Base-by-base conservation (phyloP, 1,284 basidiomycete species). In the Anthracocystis setariae region DNA sequence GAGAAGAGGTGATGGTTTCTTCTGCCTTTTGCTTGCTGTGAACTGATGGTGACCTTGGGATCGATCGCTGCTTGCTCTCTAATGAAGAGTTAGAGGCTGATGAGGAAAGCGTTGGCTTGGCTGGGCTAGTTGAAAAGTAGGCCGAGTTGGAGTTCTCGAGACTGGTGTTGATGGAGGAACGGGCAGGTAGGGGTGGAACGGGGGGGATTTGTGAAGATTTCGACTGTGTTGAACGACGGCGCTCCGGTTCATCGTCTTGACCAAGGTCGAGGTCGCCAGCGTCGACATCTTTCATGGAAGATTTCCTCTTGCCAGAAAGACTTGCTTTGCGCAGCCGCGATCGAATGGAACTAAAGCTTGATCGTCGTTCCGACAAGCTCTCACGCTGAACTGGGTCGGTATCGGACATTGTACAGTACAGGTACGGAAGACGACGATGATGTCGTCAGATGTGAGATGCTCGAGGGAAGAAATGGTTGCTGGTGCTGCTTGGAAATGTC, bases 261-360 rank as follows among this genome's bases (percentile, higher is more conserved):
- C 46, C 54, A 7, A 52, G 3, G 29, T 42, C 39, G 46, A 53
- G 46, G 13, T 33, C 33, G 15, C 46, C 47, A n/a, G 40, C 18
- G 8, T 52, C 48, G 17, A 45, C 51, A 23, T 64, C 57, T 7
- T 40, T 23, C 2, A 13, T 23, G 17, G 35, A 8, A 8, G 48
- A 56, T 8, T 8, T 38, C 21, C 35, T 59, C 21, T 60, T 59
- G 33, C 33, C 38, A 24, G 33, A 33, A 25, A 64, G 39, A 42
- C 67, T 64, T 7, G 61, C 21, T 23, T 64, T 64, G 49, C 67
- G 61, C 21, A 70, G 24, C 3, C 56, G 56, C 7, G 60, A 60
- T 29, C 53, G 52, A 15, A 70, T 61, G 2, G 67, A 70, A 27
- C 46, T 48, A 53, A 70, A 70, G 67, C 67, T 70, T 8, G 67